Evolutionary conservation across 345 rosid genomes (phyloP).

Genomic region (rapeseed (Brassica napus)): Da-Ae NC_063450.1:54114001-54114500

Average conservation of each 20-base stretch:
- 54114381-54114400: constrained; percentile 28
- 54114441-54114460: constrained; percentile 27
- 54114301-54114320: background rate
- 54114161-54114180: too few relatives aligned
- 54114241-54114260: background rate
- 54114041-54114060: background rate
- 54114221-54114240: background rate
- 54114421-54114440: constrained; percentile 1
- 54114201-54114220: too few relatives aligned
- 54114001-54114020: background rate
- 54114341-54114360: constrained; percentile 24
- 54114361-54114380: background rate
- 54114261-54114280: background rate
- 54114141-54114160: background rate
- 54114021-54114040: background rate
- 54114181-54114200: too few relatives aligned
- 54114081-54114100: background rate
- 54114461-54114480: constrained; percentile 40
- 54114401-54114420: constrained; percentile 35
- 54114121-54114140: background rate
- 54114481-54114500: constrained; percentile 43
- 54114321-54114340: background rate
- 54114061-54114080: background rate
- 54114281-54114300: background rate
- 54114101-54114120: background rate